Conservation (phyloP, 805 yeast genomes). For the Pichia nakasei region DNA sequence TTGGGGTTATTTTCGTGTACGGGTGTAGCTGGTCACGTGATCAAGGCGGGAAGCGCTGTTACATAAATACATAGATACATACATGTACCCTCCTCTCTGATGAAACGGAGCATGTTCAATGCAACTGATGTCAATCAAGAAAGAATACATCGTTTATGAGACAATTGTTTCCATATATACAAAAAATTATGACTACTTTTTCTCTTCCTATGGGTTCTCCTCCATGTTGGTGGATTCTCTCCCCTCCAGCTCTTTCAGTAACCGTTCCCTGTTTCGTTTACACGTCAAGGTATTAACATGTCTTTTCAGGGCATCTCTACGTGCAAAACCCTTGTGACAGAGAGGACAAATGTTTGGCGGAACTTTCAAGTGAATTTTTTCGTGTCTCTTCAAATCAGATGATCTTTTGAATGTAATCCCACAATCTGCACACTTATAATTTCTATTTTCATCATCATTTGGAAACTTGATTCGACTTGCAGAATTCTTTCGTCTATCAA, state of each 20-base stretch:
- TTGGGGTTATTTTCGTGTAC: not conserved
- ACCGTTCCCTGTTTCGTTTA: slow-evolving; percentile 56
- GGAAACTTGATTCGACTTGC: slow-evolving; percentile 8
- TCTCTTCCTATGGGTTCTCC: too few relatives aligned
- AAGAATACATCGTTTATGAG: too few relatives aligned
- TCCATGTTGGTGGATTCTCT: too few relatives aligned
- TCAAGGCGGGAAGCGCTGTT: too few relatives aligned
- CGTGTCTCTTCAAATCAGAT: slow-evolving; percentile 65
- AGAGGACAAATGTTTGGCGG: slow-evolving; percentile 67
- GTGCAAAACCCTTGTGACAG: slow-evolving; percentile 78
- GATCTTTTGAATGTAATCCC: slow-evolving; percentile 56
- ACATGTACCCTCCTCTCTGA: too few relatives aligned
- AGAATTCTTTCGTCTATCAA: slow-evolving; percentile 10
- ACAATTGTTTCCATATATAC: too few relatives aligned
- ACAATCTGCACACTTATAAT: slow-evolving; percentile 49
- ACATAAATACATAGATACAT: too few relatives aligned
- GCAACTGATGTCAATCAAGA: too few relatives aligned
- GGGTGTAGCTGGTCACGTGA: too few relatives aligned
- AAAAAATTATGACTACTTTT: too few relatives aligned
- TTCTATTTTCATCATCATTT: slow-evolving; percentile 7
- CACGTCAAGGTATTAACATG: slow-evolving; percentile 71
- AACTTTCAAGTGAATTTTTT: slow-evolving; percentile 61
- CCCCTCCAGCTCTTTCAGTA: slow-evolving; percentile 16
- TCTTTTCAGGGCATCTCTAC: slow-evolving; percentile 74
- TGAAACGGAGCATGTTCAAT: too few relatives aligned